Conservation (phyloP, 176 grass and related monocot genomes). For the Eremochloa ophiuroides region DNA sequence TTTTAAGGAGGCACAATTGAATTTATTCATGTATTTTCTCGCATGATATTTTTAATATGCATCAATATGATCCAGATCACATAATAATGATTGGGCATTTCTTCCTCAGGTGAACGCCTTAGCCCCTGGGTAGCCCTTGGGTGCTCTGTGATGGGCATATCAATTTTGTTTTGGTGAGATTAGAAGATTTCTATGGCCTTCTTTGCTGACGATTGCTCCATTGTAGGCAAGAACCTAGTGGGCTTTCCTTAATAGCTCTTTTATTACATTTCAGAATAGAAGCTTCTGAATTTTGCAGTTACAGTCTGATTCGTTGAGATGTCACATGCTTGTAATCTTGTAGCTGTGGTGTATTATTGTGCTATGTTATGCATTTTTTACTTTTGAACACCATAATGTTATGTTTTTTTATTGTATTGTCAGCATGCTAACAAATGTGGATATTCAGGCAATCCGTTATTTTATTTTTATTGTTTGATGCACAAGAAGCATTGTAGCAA, state of each 20-base stretch:
- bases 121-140: conserved; percentile 59
- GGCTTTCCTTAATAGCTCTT: neutral
- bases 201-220: neutral
- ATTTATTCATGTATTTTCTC: neutral
- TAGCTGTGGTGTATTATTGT: neutral
- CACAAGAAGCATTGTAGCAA: neutral
- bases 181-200: neutral
- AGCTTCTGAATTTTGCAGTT: neutral
- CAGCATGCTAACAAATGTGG: neutral
- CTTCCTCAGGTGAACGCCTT: conserved; percentile 47
- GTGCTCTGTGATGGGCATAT: conserved; percentile 47
- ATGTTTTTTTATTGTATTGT: too few species aligned
- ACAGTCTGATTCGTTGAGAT: neutral
- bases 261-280: neutral
- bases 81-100: neutral
- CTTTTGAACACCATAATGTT: neutral
- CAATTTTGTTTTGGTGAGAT: conserved; percentile 39
- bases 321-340: neutral
- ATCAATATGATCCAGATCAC: neutral
- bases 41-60: neutral
- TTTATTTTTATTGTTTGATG: neutral
- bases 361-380: neutral
- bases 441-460: neutral
- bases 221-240: neutral
- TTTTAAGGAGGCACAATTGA: neutral